Conservation (phyloP, 2,329 filamentous ascomycete genomes). For the Stachybotrys chartarum region DNA sequence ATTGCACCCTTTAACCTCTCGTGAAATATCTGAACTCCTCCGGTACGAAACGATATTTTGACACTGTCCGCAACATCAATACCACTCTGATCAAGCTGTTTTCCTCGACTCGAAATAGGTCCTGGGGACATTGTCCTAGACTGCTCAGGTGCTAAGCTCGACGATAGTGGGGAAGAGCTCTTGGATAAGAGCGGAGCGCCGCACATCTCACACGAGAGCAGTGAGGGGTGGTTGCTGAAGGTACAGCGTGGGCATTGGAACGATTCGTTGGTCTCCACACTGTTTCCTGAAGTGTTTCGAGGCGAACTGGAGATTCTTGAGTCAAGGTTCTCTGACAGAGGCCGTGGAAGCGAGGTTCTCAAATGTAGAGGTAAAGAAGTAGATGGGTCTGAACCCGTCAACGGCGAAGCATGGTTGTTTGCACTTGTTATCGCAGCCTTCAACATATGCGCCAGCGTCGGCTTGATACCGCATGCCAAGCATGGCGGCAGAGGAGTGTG, state of each 20-base stretch:
- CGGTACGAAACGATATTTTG: slow-evolving; percentile 84
- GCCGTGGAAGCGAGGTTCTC: slow-evolving; percentile 6
- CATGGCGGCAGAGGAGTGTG: slow-evolving; percentile 81
- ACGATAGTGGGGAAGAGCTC: slow-evolving; percentile 27
- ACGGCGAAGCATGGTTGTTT: slow-evolving; percentile 40
- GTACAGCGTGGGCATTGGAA: slow-evolving; percentile 82
- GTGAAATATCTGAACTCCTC: slow-evolving; percentile 84
- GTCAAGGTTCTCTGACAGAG: slow-evolving; percentile 6
- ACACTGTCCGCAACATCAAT: slow-evolving; percentile 64
- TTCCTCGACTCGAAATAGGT: slow-evolving; percentile 10
- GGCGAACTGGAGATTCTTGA: background rate
- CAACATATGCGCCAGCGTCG: slow-evolving; percentile 70
- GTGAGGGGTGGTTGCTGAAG: slow-evolving; percentile 84
- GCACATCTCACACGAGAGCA: slow-evolving; percentile 85
- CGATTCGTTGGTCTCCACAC: slow-evolving; percentile 20
- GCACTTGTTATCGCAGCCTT: slow-evolving; percentile 80
- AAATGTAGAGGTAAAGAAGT: slow-evolving; percentile 23
- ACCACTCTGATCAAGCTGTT: slow-evolving; percentile 19
- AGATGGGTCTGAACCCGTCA: background rate
- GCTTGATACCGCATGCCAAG: slow-evolving; percentile 89
- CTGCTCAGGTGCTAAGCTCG: slow-evolving; percentile 26
- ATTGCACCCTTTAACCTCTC: slow-evolving; percentile 83
- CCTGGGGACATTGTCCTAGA: slow-evolving; percentile 66
- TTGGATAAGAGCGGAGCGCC: slow-evolving; percentile 63
- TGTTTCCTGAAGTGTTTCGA: slow-evolving; percentile 1